These are phyloP conservation scores for Leptodermis oblonga DNA, from an alignment of 257 asterid genomes.

Conservation along the genomic window DNA sequence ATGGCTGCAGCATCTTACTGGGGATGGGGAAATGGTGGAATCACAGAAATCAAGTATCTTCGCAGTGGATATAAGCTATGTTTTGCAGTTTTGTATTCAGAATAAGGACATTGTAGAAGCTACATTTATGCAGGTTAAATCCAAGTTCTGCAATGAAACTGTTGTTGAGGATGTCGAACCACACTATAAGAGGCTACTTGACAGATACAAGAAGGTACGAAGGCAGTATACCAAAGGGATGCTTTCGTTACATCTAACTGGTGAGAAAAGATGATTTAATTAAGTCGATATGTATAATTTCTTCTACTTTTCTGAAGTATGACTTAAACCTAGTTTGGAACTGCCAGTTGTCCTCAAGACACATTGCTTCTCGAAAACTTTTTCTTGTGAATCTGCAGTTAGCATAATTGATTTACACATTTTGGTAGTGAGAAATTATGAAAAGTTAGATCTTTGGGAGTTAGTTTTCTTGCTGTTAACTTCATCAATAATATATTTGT, in stretches of 20 bases:
- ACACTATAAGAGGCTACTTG: slow-evolving; percentile 43
- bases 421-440: not conserved
- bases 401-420: not conserved
- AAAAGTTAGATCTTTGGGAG: not conserved
- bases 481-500: not conserved
- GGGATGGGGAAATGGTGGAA: slow-evolving; percentile 29
- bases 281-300: not conserved
- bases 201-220: slow-evolving; percentile 57
- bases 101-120: slow-evolving; percentile 37
- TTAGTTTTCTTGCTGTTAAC: not conserved
- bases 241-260: slow-evolving; percentile 48
- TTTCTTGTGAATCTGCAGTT: not conserved
- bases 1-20: slow-evolving; percentile 49
- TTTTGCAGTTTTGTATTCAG: slow-evolving; percentile 24
- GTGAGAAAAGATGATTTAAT: not conserved
- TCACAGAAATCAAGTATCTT: slow-evolving; percentile 22
- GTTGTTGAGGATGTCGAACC: slow-evolving; percentile 43
- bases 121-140: slow-evolving; percentile 36
- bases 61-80: slow-evolving; percentile 23
- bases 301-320: not conserved
- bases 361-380: not conserved
- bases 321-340: not conserved
- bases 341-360: not conserved
- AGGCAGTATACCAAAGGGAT: slow-evolving; percentile 59
- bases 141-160: slow-evolving; percentile 49